These are phyloP conservation scores for Nigrograna mackinnonii DNA, from an alignment of 2,329 filamentous ascomycete genomes.

Conservation along the genomic window DNA sequence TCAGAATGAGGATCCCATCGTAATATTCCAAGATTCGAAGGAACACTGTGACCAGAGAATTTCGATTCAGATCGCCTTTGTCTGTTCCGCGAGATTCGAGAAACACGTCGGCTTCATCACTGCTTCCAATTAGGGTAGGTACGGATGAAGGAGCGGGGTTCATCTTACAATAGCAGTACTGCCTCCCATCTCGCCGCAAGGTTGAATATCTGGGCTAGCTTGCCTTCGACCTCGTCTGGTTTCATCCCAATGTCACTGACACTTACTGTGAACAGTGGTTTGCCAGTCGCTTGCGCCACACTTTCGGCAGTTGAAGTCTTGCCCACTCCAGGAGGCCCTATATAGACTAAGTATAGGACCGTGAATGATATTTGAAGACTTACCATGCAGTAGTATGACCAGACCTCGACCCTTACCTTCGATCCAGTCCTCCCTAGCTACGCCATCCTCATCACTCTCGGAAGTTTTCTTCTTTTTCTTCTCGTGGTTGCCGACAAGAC, in stretches of 20 bases:
- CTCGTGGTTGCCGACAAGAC: background rate
- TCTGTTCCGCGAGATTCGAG: conserved; percentile 1
- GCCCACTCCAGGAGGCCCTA: conserved; percentile 3
- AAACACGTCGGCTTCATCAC: conserved; percentile 49
- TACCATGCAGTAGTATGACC: conserved; percentile 51
- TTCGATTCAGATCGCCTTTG: conserved; percentile 2
- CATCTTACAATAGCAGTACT: conserved; percentile 45
- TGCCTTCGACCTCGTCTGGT: conserved; percentile 44
- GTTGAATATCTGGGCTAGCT: conserved; percentile 47
- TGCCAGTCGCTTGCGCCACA: conserved; percentile 49
- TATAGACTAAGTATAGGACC: background rate
- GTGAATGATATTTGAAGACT: background rate
- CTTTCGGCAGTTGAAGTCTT: conserved; percentile 9
- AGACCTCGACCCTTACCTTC: conserved; percentile 55
- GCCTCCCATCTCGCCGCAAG: conserved; percentile 53
- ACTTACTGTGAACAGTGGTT: conserved; percentile 52
- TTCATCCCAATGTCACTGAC: conserved; percentile 52
- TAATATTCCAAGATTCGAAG: conserved; percentile 5
- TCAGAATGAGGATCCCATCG: conserved; percentile 18
- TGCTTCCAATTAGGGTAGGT: background rate
- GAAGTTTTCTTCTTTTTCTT: background rate
- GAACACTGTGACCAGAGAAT: conserved; percentile 17
- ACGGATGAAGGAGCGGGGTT: background rate
- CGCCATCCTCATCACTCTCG: background rate
- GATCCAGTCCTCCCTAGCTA: conserved; percentile 2